Conservation (phyloP, 768 basidiomycete genomes). For the Saitozyma sp. region DNA sequence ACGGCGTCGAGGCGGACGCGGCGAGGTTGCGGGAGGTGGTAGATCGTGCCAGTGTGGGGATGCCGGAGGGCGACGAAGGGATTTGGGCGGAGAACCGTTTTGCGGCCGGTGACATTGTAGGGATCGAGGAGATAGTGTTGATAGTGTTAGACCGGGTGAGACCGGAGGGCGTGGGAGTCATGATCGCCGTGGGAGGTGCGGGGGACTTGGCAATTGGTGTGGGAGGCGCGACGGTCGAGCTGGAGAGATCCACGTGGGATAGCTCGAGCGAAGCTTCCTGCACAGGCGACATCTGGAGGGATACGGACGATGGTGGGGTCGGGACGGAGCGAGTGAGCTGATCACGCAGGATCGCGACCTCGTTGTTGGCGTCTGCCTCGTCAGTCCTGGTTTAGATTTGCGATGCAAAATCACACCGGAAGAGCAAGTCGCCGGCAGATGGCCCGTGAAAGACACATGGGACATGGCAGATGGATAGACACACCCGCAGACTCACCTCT, state of each 20-base stretch:
- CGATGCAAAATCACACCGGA: constrained; percentile 2
- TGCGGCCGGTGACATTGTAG: constrained; percentile 19
- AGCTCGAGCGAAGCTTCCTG: constrained; percentile 19
- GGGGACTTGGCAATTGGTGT: constrained; percentile 3
- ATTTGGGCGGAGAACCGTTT: constrained; percentile 20
- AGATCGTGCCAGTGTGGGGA: constrained; percentile 31
- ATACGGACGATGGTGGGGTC: constrained; percentile 35
- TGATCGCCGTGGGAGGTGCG: neutral
- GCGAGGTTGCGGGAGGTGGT: constrained; percentile 39
- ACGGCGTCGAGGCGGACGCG: constrained; percentile 9
- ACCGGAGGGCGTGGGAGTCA: neutral
- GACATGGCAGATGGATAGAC: neutral
- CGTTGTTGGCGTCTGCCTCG: constrained; percentile 72
- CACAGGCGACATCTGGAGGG: constrained; percentile 32
- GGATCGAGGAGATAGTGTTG: constrained; percentile 22
- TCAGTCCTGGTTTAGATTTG: neutral
- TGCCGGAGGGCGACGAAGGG: constrained; percentile 23
- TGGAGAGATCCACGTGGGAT: constrained; percentile 19
- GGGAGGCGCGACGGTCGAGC: constrained; percentile 13
- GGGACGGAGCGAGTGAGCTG: constrained; percentile 57
- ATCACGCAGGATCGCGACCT: constrained; percentile 78
- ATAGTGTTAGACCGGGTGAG: constrained; percentile 17
- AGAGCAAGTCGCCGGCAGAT: neutral
- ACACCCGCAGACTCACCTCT: constrained; percentile 62
- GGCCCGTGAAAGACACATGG: neutral